Base-by-base conservation (phyloP, 257 asterid genomes). In the Coffea canephora region DNA sequence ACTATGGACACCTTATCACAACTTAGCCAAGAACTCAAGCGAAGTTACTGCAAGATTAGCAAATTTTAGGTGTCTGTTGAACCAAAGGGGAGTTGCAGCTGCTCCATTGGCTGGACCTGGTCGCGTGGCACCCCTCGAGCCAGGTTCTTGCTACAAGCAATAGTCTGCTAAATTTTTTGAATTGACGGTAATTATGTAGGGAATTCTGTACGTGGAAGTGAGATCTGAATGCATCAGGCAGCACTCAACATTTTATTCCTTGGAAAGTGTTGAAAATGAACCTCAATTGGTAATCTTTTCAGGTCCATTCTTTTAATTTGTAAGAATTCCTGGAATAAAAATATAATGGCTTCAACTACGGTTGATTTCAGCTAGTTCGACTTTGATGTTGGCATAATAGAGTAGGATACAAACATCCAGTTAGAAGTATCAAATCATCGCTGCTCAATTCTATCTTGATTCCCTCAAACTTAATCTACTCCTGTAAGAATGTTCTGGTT, bases 11-110 rank as follows among this genome's bases (percentile, higher is more conserved):
- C 80, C 91, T 69, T 84, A 82, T 43, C 88, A 88, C 72, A 89
- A 85, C 72, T 66, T 93, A 69, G 90, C 95, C 10, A 89, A 88
- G 87, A 84, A 91, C 79, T 91, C 96, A 18, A 82, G 73, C 81
- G 83, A 88, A 69, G 92, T 83, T 15, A 72, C 81, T 73, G 82
- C 77, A 21, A 88, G 98, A 74, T 77, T 94, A 79, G 84, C 94
- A 46, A 83, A 88, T 78, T 94, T 94, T 73, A 84, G 98, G 89
- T 94, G 98, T 78, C 77, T 94, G 78, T 68, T 94, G 90, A 94
- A 93, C 89, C 95, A 90, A 73, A 87, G 98, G 81, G 98, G 98
- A 69, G 92, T 94, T 12, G 97, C 95, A 69, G 97, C 97, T 59
- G 96, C 94, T 57, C 98, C 97, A 48, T 49, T 93, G 89, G 74